Conservation (phyloP, 768 basidiomycete species). For the Dacryopinax primogenitus region DNA sequence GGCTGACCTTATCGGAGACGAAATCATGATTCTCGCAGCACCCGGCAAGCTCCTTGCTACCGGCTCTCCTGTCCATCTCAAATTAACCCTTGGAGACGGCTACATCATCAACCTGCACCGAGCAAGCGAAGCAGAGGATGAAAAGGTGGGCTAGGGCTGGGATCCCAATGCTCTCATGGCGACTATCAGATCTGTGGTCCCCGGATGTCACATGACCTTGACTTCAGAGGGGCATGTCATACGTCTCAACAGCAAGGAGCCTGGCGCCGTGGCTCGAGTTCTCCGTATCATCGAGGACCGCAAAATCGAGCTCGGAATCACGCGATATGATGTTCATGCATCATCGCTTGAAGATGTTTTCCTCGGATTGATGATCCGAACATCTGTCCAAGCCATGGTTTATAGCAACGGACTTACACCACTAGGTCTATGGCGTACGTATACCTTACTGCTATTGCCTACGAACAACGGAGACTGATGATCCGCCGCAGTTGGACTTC, state of each 20-base stretch:
- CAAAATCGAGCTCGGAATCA: constrained; percentile 29
- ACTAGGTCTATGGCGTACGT: constrained; percentile 7
- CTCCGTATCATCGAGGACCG: constrained; percentile 43
- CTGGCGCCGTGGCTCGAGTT: constrained; percentile 40
- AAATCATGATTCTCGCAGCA: constrained; percentile 59
- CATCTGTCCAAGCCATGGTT: constrained; percentile 68
- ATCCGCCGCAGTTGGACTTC: constrained; percentile 57
- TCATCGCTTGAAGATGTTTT: constrained; percentile 76
- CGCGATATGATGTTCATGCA: constrained; percentile 53
- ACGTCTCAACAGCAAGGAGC: constrained; percentile 45
- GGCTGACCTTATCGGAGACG: constrained; percentile 63
- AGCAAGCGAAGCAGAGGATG: constrained; percentile 21
- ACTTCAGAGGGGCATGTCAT: constrained; percentile 17
- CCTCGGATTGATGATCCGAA: constrained; percentile 57
- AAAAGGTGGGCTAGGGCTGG: constrained; percentile 12
- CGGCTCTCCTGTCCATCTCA: constrained; percentile 62
- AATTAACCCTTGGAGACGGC: constrained; percentile 56
- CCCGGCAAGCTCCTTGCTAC: constrained; percentile 64
- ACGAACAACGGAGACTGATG: constrained; percentile 11
- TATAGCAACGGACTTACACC: constrained; percentile 51
- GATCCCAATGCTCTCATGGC: constrained; percentile 11
- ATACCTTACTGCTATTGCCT: constrained; percentile 17
- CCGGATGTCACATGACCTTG: constrained; percentile 33
- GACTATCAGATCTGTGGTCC: constrained; percentile 18
- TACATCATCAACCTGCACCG: constrained; percentile 44